Evolutionary conservation across 2,329 filamentous ascomycete species (phyloP).

Genomic region (Alternaria rosae): DNA sequence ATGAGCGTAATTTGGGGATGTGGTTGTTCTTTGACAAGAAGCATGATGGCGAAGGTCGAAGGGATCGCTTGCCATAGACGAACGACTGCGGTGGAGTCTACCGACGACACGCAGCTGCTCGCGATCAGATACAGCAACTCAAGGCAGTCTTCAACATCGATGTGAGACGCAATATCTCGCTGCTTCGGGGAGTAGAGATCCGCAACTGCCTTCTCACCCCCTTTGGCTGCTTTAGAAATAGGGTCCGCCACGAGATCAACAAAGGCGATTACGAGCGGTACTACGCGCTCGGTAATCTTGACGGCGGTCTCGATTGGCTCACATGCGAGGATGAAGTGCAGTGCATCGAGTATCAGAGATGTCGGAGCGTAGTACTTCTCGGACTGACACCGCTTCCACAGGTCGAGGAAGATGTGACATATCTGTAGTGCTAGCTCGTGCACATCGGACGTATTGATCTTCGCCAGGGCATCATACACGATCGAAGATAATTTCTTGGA

Average conservation of each 20-base stretch:
- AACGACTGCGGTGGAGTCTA: conserved; percentile 50
- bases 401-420: conserved; percentile 66
- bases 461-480: conserved; percentile 71
- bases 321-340: conserved; percentile 69
- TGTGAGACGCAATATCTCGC: conserved; percentile 60
- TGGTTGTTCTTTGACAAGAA: conserved; percentile 72
- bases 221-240: conserved; percentile 46
- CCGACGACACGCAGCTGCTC: conserved; percentile 61
- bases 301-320: conserved; percentile 67
- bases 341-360: conserved; percentile 68
- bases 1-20: conserved; percentile 69
- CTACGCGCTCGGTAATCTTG: conserved; percentile 64
- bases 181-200: conserved; percentile 50
- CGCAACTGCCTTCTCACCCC: conserved; percentile 35
- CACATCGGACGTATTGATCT: conserved; percentile 58
- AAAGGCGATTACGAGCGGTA: conserved; percentile 55
- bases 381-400: conserved; percentile 73
- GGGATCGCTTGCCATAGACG: conserved; percentile 74
- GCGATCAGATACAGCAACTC: conserved; percentile 70
- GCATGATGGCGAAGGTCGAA: conserved; percentile 70
- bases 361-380: conserved; percentile 71
- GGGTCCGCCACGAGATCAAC: conserved; percentile 64
- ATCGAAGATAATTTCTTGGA: conserved; percentile 67
- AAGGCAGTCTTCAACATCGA: conserved; percentile 70
- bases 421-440: conserved; percentile 69